Conservation (phyloP, 768 basidiomycete species). For the Butyriboletus loyo region DNA sequence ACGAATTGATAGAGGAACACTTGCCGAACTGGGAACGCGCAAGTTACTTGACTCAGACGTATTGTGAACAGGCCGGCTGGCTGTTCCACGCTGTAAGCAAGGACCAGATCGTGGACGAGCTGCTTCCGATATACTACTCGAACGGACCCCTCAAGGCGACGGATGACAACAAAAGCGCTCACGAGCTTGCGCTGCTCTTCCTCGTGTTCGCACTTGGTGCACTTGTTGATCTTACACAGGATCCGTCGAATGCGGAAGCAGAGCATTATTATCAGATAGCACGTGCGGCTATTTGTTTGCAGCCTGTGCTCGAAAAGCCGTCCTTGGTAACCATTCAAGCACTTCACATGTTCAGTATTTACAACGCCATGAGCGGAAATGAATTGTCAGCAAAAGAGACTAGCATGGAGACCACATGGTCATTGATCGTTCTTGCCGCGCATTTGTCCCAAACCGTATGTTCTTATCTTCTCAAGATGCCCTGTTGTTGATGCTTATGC, state of each 20-base stretch:
- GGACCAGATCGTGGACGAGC: conserved; percentile 44
- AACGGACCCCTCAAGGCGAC: conserved; percentile 15
- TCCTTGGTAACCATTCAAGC: conserved; percentile 68
- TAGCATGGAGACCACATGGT: conserved; percentile 74
- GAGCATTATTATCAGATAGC: conserved; percentile 69
- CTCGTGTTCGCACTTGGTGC: conserved; percentile 53
- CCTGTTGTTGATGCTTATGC: conserved; percentile 10
- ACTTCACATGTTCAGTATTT: conserved; percentile 65
- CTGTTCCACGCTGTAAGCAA: conserved; percentile 47
- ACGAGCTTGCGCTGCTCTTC: conserved; percentile 49
- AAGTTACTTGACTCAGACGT: conserved; percentile 40
- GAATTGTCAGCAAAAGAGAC: conserved; percentile 55
- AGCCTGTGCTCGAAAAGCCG: conserved; percentile 70
- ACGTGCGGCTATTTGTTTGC: conserved; percentile 60
- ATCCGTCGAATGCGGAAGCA: conserved; percentile 37
- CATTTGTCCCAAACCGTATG: conserved; percentile 65
- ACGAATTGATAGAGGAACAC: conserved; percentile 49
- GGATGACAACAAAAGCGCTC: conserved; percentile 43
- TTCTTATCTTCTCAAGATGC: conserved; percentile 18
- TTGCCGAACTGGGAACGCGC: conserved; percentile 56
- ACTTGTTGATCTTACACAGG: conserved; percentile 37
- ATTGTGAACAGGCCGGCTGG: conserved; percentile 50
- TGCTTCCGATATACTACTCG: conserved; percentile 41
- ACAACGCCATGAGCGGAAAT: conserved; percentile 66
- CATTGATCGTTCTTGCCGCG: conserved; percentile 57